These are phyloP conservation scores for Aspergillus awamori DNA, from an alignment of 2,329 filamentous ascomycete species.

Conservation along the genomic window DNA sequence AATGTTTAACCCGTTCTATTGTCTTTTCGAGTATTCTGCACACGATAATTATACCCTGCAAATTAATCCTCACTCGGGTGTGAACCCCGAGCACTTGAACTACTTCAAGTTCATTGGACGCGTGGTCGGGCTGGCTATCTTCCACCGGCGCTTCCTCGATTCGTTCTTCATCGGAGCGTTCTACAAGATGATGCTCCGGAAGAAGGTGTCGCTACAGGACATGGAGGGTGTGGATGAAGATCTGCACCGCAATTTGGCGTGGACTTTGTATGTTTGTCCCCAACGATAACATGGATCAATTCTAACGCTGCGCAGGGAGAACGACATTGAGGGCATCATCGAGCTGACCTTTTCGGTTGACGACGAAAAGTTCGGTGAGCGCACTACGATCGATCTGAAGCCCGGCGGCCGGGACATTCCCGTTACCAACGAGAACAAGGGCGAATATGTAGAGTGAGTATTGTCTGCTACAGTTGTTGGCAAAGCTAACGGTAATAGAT, in stretches of 20 bases:
- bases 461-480: background rate
- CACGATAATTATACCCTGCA: constrained; percentile 99
- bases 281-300: background rate
- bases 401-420: constrained; percentile 87
- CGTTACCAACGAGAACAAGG: constrained; percentile 98
- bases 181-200: constrained; percentile 98
- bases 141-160: constrained; percentile 95
- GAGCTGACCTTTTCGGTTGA: constrained; percentile 97
- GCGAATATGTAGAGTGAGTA: constrained; percentile 89
- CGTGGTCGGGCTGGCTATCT: constrained; percentile 94
- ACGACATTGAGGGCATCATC: constrained; percentile 92
- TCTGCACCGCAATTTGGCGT: constrained; percentile 93
- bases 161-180: constrained; percentile 99
- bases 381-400: constrained; percentile 91
- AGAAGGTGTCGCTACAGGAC: constrained; percentile 86
- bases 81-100: constrained; percentile 98
- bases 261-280: constrained; percentile 70
- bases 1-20: constrained; percentile 99
- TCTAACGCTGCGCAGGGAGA: constrained; percentile 62
- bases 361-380: constrained; percentile 94
- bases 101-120: constrained; percentile 99
- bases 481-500: constrained; percentile 44
- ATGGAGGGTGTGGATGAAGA: constrained; percentile 99
- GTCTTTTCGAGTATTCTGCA: constrained; percentile 97
- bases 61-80: constrained; percentile 98